These are phyloP conservation scores for Graphium sp. DNA, from an alignment of 2,329 filamentous ascomycete genomes.

Conservation along the genomic window DNA sequence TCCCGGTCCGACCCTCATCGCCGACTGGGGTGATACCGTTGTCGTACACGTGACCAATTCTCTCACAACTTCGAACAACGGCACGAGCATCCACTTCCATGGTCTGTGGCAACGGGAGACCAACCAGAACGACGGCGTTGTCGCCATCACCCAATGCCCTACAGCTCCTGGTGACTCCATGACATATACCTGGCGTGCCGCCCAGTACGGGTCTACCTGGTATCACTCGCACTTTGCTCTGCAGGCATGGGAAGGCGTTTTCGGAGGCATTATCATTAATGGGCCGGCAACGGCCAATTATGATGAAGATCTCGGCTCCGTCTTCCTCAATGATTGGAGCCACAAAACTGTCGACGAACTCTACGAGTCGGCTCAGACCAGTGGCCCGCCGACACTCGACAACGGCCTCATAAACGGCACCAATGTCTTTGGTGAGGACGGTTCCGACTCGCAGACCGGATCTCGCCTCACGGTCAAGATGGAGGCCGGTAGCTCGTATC, in stretches of 20 bases:
- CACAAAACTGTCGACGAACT: conserved; percentile 23
- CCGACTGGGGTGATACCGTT: conserved; percentile 31
- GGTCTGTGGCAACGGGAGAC: conserved; percentile 39
- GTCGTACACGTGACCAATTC: conserved; percentile 36
- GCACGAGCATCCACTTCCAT: conserved; percentile 47
- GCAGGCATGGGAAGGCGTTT: conserved; percentile 33
- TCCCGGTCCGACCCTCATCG: conserved; percentile 40
- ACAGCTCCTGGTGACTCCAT: conserved; percentile 29
- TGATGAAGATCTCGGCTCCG: conserved; percentile 43
- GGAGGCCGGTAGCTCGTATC: conserved; percentile 22
- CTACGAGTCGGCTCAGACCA: conserved; percentile 10
- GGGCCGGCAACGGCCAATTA: conserved; percentile 41
- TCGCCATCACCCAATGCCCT: conserved; percentile 29
- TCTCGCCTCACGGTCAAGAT: conserved; percentile 19
- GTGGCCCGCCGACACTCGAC: conserved; percentile 18
- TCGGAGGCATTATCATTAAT: conserved; percentile 44
- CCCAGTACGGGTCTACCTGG: conserved; percentile 36
- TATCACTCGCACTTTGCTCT: conserved; percentile 43
- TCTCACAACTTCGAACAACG: conserved; percentile 26
- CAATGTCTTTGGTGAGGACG: conserved; percentile 16
- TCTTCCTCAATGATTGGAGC: conserved; percentile 44
- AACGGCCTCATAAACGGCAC: conserved; percentile 29
- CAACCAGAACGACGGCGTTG: conserved; percentile 39
- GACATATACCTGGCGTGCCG: conserved; percentile 41
- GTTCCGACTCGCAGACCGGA: conserved; percentile 10